phyloP scores from a whole-genome alignment of 2,329 filamentous ascomycete species.

The Botrytis byssoidea region DNA sequence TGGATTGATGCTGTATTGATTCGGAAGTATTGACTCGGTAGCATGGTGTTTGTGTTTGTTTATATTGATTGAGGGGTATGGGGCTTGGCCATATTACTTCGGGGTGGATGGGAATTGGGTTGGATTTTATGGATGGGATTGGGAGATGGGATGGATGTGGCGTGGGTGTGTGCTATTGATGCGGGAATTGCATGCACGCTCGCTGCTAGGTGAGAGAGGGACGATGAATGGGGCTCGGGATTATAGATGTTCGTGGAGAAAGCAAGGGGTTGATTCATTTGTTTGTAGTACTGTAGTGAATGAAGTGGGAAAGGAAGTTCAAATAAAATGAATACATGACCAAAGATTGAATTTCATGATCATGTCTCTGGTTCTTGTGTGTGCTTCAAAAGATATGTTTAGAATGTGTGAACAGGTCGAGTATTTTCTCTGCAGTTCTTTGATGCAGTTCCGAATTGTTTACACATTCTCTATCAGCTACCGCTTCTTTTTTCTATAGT shows the following conservation, averaged over 20 bases:
- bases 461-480: no score
- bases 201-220: neutral
- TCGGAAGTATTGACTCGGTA: slow-evolving; percentile 8
- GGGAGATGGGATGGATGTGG: neutral
- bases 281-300: neutral
- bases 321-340: neutral
- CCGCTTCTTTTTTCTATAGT: no score
- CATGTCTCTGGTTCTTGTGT: neutral
- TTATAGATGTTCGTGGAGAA: neutral
- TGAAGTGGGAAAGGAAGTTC: neutral
- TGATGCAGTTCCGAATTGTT: no score
- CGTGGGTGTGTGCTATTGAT: neutral
- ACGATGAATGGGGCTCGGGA: neutral
- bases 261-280: neutral
- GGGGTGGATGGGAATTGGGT: neutral
- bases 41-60: slow-evolving; percentile 8
- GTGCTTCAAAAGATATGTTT: no score
- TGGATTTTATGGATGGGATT: neutral
- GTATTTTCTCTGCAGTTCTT: no score
- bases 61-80: slow-evolving; percentile 4
- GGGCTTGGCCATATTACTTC: neutral
- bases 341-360: neutral
- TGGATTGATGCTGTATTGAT: slow-evolving; percentile 6
- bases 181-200: neutral
- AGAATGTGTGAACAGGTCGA: neutral